phyloP scores from a whole-genome alignment of 208 protist species.

The Wallacemonas collosoma region DNA sequence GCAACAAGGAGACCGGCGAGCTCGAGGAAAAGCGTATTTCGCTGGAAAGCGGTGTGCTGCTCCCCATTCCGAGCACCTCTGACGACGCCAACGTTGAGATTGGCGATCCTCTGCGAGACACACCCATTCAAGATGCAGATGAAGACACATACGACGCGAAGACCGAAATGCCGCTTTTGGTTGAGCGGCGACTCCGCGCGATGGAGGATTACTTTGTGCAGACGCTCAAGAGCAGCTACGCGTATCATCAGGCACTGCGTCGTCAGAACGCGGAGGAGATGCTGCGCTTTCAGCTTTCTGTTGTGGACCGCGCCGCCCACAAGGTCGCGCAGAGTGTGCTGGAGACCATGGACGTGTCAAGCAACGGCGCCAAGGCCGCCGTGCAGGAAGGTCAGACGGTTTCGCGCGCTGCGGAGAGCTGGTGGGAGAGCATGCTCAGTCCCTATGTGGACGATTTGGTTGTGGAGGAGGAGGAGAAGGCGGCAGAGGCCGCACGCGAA shows the following conservation, averaged over 20 bases:
- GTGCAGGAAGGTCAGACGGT: neutral
- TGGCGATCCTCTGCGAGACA: slow-evolving; percentile 85
- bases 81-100: slow-evolving; percentile 40
- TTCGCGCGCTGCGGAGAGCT: slow-evolving; percentile 10
- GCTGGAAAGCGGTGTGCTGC: slow-evolving; percentile 69
- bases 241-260: slow-evolving; percentile 64
- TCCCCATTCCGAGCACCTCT: slow-evolving; percentile 70
- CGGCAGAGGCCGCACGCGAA: slow-evolving; percentile 18
- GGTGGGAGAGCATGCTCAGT: slow-evolving; percentile 56
- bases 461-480: slow-evolving; percentile 34
- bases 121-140: slow-evolving; percentile 81
- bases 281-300: slow-evolving; percentile 61
- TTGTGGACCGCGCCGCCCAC: slow-evolving; percentile 53
- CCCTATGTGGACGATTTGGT: slow-evolving; percentile 50
- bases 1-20: slow-evolving; percentile 71
- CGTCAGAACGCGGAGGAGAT: slow-evolving; percentile 64
- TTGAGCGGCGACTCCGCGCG: slow-evolving; percentile 68
- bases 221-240: slow-evolving; percentile 50
- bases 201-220: slow-evolving; percentile 88
- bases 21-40: slow-evolving; percentile 80
- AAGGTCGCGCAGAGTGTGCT: slow-evolving; percentile 45
- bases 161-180: slow-evolving; percentile 71
- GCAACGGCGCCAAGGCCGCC: neutral
- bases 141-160: slow-evolving; percentile 71
- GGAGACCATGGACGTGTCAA: slow-evolving; percentile 11